phyloP scores from a whole-genome alignment of 495 filamentous ascomycete species.

The Xylaria nigripes region DNA sequence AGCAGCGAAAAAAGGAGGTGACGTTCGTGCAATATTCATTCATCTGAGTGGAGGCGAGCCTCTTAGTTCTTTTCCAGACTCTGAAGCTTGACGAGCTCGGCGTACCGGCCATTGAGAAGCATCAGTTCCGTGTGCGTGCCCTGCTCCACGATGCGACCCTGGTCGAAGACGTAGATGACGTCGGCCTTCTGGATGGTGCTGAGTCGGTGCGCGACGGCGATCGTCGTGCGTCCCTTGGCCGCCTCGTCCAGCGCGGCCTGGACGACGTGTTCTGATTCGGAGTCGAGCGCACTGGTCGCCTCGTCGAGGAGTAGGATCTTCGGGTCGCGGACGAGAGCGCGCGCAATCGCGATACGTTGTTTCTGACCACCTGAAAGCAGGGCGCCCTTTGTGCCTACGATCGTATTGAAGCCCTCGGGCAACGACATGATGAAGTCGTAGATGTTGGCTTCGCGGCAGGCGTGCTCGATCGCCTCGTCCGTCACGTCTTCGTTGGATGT shows the following conservation, averaged over 20 bases:
- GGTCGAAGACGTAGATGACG: slow-evolving; percentile 75
- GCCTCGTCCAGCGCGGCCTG: slow-evolving; percentile 71
- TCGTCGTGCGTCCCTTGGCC: slow-evolving; percentile 65
- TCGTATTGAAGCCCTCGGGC: slow-evolving; percentile 62
- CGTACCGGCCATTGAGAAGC: slow-evolving; percentile 59
- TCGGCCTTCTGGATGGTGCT: slow-evolving; percentile 79
- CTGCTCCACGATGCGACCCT: slow-evolving; percentile 62
- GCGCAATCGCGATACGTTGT: slow-evolving; percentile 68
- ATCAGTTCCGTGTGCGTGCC: slow-evolving; percentile 66
- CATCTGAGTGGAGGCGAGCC: no score
- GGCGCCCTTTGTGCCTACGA: slow-evolving; percentile 68
- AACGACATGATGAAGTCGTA: slow-evolving; percentile 71
- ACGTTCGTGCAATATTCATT: neutral
- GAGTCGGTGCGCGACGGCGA: slow-evolving; percentile 70
- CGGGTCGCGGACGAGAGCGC: slow-evolving; percentile 64
- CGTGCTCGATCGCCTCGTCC: slow-evolving; percentile 62
- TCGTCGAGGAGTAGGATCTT: slow-evolving; percentile 64
- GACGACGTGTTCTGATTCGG: slow-evolving; percentile 73
- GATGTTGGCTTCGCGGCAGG: slow-evolving; percentile 84
- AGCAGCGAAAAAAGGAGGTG: no score
- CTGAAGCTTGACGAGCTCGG: slow-evolving; percentile 69
- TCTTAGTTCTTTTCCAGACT: slow-evolving; percentile 54
- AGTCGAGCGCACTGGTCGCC: slow-evolving; percentile 74
- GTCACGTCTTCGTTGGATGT: slow-evolving; percentile 45
- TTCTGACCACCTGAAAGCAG: slow-evolving; percentile 79